phyloP scores from a whole-genome alignment of 2,329 filamentous ascomycete genomes.

The Trichoderma sp. region DNA sequence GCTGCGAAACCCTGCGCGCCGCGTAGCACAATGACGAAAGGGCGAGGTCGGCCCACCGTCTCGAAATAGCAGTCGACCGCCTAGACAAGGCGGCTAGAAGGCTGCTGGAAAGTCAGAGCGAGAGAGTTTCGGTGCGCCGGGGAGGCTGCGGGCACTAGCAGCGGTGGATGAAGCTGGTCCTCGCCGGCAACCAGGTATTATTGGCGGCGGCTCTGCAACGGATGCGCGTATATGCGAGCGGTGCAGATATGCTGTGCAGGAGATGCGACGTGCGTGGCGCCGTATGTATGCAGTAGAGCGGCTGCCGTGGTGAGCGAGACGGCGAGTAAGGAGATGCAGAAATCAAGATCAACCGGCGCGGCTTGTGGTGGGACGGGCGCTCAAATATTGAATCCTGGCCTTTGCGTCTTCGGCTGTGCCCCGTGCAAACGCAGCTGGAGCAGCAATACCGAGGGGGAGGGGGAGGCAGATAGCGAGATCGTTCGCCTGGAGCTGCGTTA shows the following conservation, averaged over 20 bases:
- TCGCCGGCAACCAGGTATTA: background rate
- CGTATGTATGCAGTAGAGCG: background rate
- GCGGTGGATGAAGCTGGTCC: background rate
- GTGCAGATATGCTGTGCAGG: constrained; percentile 15
- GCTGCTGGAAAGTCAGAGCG: background rate
- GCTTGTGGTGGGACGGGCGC: constrained; percentile 1
- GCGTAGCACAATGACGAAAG: constrained; percentile 23
- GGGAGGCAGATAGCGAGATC: background rate
- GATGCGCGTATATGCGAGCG: constrained; percentile 14
- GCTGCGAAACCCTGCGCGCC: constrained; percentile 20
- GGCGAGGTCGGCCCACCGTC: constrained; percentile 14
- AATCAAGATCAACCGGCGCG: background rate
- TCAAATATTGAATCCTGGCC: constrained; percentile 17
- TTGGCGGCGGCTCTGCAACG: background rate
- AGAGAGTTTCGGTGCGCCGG: constrained; percentile 9
- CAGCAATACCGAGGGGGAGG: background rate
- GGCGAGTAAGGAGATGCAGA: background rate
- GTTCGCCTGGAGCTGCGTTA: constrained; percentile 12
- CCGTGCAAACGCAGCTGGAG: background rate
- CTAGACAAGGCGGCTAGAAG: background rate
- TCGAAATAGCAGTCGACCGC: background rate
- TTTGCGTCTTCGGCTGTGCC: background rate
- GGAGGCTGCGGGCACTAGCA: constrained; percentile 20
- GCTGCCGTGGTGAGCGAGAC: background rate
- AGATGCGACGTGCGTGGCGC: background rate